Percentiles rank a stretch among this genome's conserved stretches.
These are phyloP conservation scores for Alternaria ventricosa DNA, from an alignment of 2,329 filamentous ascomycete genomes.

Conservation along the genomic window DNA sequence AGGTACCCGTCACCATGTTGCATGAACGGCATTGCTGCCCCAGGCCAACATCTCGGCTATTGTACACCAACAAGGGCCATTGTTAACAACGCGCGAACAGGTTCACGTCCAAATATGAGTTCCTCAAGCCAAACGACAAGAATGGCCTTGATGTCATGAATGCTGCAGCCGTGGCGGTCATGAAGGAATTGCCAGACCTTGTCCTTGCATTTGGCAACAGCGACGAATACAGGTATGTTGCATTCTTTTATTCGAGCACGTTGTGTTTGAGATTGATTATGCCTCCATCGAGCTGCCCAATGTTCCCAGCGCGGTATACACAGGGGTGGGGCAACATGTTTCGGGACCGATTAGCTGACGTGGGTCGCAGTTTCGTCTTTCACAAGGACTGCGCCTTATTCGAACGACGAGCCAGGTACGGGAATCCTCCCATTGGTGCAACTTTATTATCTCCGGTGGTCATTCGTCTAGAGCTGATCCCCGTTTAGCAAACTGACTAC, in stretches of 20 bases:
- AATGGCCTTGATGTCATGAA: conserved; percentile 95
- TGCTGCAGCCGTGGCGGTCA: conserved; percentile 81
- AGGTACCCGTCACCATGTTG: conserved; percentile 23
- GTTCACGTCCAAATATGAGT: conserved; percentile 81
- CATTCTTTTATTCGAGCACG: neutral
- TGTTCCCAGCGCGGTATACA: neutral
- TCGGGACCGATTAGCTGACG: conserved; percentile 33
- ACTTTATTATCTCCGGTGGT: neutral
- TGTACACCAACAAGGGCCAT: neutral
- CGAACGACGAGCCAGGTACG: conserved; percentile 78
- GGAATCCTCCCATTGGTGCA: conserved; percentile 10
- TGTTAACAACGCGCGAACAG: conserved; percentile 52
- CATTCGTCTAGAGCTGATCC: conserved; percentile 19
- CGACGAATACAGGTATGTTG: conserved; percentile 82
- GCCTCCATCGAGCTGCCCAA: conserved; percentile 1
- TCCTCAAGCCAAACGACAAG: conserved; percentile 90
- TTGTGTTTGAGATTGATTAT: conserved; percentile 24
- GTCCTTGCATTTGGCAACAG: conserved; percentile 90
- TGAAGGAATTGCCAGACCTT: conserved; percentile 83
- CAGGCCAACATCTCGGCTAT: conserved; percentile 10
- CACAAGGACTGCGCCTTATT: conserved; percentile 84
- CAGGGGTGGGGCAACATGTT: conserved; percentile 15
- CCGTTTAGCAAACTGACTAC: conserved; percentile 80
- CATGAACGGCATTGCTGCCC: conserved; percentile 12
- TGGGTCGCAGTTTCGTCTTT: conserved; percentile 77